A percentile compares a stretch with the other conserved stretches of the same genome.
phyloP scores from a whole-genome alignment of 768 basidiomycete genomes.

The Pleurotus eryngii region DNA sequence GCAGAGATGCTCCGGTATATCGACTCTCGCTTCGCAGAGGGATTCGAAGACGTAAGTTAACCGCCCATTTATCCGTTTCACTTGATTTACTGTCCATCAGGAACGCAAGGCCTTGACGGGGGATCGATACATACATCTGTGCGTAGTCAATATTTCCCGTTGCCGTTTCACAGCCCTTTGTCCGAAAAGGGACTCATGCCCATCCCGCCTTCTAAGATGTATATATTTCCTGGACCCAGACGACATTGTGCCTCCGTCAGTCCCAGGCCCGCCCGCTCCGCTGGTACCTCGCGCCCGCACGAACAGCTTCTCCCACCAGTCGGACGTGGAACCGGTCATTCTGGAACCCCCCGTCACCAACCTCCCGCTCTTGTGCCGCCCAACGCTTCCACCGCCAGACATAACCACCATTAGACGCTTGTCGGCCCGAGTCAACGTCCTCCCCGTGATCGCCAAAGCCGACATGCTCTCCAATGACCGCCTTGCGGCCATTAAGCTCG shows the following conservation, averaged over 20 bases:
- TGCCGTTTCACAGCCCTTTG: constrained; percentile 12
- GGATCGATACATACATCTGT: constrained; percentile 84
- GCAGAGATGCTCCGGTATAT: constrained; percentile 68
- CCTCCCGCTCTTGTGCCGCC: constrained; percentile 64
- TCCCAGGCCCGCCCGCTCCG: constrained; percentile 64
- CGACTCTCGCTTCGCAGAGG: constrained; percentile 71
- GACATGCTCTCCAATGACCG: constrained; percentile 82
- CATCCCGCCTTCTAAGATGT: constrained; percentile 45
- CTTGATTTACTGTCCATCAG: constrained; percentile 35
- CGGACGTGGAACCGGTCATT: constrained; percentile 73
- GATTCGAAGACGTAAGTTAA: constrained; percentile 68
- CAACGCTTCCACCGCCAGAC: constrained; percentile 67
- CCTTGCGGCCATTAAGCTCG: constrained; percentile 73
- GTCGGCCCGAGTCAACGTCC: constrained; percentile 80
- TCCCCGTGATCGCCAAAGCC: constrained; percentile 80
- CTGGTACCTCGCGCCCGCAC: constrained; percentile 65
- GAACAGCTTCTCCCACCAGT: constrained; percentile 63
- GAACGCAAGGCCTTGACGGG: constrained; percentile 68
- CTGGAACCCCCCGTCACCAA: constrained; percentile 76
- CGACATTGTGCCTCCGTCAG: constrained; percentile 68
- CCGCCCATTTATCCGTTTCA: constrained; percentile 14
- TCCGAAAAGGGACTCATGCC: constrained; percentile 8
- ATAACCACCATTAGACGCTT: constrained; percentile 76
- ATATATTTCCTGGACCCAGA: constrained; percentile 89
- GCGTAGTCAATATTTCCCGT: constrained; percentile 26